Percentiles rank a stretch among this genome's conserved stretches.
phyloP scores from a whole-genome alignment of 129 eudicot genomes.

The Flaveria bidentis region DNA sequence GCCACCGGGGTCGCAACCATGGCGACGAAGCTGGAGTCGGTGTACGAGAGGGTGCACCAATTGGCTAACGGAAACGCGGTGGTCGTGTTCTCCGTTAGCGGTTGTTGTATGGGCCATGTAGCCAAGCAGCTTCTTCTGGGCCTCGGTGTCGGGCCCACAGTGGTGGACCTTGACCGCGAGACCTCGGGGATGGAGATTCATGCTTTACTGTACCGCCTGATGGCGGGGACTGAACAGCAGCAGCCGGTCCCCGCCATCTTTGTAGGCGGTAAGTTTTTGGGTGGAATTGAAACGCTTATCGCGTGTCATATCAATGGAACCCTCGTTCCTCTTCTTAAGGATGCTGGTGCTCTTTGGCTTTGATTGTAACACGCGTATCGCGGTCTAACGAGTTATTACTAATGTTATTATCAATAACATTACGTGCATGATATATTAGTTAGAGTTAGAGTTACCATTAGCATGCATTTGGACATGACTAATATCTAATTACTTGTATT shows the following conservation, averaged over 20 bases:
- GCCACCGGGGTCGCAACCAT: conserved; percentile 21
- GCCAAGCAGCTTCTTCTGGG: conserved; percentile 79
- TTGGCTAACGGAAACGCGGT: conserved; percentile 72
- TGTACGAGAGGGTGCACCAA: conserved; percentile 53
- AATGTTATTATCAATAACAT: background rate
- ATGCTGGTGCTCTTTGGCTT: conserved; percentile 98
- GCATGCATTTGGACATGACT: too few relatives aligned
- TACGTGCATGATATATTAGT: background rate
- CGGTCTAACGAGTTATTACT: background rate
- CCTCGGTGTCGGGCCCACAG: conserved; percentile 76
- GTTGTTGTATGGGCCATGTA: conserved; percentile 96
- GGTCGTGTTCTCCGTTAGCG: conserved; percentile 69
- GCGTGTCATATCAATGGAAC: conserved; percentile 83
- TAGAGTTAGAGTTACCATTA: background rate
- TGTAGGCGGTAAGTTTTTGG: conserved; percentile 80
- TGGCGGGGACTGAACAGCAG: conserved; percentile 37
- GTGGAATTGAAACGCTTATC: conserved; percentile 82
- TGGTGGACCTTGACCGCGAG: conserved; percentile 70
- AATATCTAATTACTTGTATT: too few relatives aligned
- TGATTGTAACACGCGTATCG: background rate
- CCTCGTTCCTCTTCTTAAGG: conserved; percentile 88
- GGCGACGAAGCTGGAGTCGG: conserved; percentile 33
- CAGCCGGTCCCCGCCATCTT: conserved; percentile 74
- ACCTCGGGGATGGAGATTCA: conserved; percentile 54
- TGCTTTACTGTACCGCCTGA: conserved; percentile 50